phyloP scores from a whole-genome alignment of 73 alveolate genomes.

The Symbiodinium pilosum region DNA sequence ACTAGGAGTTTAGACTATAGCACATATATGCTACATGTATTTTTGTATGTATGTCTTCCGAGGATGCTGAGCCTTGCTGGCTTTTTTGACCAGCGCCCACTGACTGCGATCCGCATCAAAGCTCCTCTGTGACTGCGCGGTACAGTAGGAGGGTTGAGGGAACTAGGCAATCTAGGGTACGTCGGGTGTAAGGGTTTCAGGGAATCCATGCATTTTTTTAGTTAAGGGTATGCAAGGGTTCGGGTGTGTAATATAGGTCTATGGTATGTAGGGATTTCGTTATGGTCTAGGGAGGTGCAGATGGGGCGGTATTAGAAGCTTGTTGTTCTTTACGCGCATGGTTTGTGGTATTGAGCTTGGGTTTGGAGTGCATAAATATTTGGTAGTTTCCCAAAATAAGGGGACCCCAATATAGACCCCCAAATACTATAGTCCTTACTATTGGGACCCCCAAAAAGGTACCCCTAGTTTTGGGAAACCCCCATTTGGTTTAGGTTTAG shows the following conservation, averaged over 20 bases:
- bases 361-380: background rate
- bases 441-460: no score
- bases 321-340: background rate
- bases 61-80: constrained; percentile 9
- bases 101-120: background rate
- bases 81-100: background rate
- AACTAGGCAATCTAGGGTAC: background rate
- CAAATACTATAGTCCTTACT: no score
- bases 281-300: no score
- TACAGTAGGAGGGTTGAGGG: background rate
- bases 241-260: no score
- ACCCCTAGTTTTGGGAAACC: no score
- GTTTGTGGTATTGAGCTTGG: background rate
- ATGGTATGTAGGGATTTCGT: no score
- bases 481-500: no score
- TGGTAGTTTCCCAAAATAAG: background rate
- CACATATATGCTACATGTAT: no score
- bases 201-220: no score
- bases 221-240: background rate
- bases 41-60: background rate
- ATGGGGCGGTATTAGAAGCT: background rate
- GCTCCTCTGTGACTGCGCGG: background rate
- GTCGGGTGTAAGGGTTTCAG: background rate
- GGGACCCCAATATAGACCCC: no score
- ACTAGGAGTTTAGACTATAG: no score